Base-by-base conservation (phyloP, 148 eudicot genomes). In the Vaccinium macrocarpon region DNA sequence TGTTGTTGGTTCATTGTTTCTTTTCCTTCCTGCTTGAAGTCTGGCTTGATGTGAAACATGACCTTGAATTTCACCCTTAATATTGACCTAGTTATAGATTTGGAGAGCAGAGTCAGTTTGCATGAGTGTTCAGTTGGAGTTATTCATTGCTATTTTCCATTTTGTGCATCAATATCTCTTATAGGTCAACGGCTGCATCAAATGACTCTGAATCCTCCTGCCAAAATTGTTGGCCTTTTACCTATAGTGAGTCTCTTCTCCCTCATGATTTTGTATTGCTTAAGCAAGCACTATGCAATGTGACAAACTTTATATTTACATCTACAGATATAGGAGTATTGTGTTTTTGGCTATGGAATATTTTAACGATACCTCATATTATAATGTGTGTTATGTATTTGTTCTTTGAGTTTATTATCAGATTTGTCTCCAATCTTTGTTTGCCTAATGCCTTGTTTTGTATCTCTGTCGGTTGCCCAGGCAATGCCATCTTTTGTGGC, bases 121-220 rank as follows among this genome's bases (percentile, higher is more conserved):
- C 59, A 11, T 49, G 9, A 53, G 25, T 73, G 50, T 29, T 81
- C 50, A 3, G 46, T 25, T 75, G 50, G 21, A 66, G 23, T 35
- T 76, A 10, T 66, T 32, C n/a, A 70, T 19, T n/a, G 38, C 42
- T 68, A 64, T 76, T 23, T 73, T 79, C 7, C 32, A 21, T 59
- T 12, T 74, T 72, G 42, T 72, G 2, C 19, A n/a, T 70, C n/a
- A 19, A 76, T 49, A 8, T 81, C 42, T 78, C 61, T 68, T 88
- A 78, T 84, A 97, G 98, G 98, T 90, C 99, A 97, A 86, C 88
- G 98, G 82, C 86, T 97, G 84, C 98, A 95, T 94, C 96, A 94
- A 86, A 92, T 97, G 97, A 88, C 87, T 42, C 81, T 97, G 84
- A 91, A 93, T 84, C 95, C 96, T 87, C 96, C 98, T 35, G 71